A percentile compares a stretch with the other conserved stretches of the same genome.
Conservation (phyloP, 2,329 filamentous ascomycete genomes). For the Stylonectria norvegica region DNA sequence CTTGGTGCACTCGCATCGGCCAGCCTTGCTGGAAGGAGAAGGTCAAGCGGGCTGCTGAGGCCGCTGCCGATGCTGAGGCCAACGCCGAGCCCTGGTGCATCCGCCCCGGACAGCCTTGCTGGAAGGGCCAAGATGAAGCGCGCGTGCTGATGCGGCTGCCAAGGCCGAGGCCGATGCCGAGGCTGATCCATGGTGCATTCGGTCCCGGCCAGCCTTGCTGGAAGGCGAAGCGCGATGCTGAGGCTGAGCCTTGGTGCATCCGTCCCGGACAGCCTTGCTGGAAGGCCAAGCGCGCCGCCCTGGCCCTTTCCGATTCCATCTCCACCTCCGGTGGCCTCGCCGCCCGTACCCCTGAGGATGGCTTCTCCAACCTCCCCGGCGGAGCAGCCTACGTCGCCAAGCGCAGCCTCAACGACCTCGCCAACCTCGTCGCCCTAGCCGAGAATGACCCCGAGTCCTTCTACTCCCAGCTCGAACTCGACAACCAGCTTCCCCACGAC, state of each 20-base stretch:
- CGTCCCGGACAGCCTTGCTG: slow-evolving; percentile 40
- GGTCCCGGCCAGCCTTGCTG: slow-evolving; percentile 15
- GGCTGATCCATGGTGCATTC: slow-evolving; percentile 33
- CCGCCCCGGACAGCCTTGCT: slow-evolving; percentile 4
- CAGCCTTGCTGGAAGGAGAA: slow-evolving; percentile 35
- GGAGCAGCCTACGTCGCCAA: slow-evolving; percentile 37
- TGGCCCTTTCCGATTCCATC: slow-evolving; percentile 33
- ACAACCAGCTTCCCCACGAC: slow-evolving; percentile 18
- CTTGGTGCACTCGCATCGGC: slow-evolving; percentile 35
- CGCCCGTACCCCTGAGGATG: slow-evolving; percentile 26
- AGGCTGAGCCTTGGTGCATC: slow-evolving; percentile 34
- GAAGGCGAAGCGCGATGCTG: slow-evolving; percentile 18
- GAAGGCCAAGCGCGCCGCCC: slow-evolving; percentile 40
- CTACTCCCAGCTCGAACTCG: slow-evolving; percentile 32
- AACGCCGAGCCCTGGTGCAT: slow-evolving; percentile 9
- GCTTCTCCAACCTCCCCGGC: slow-evolving; percentile 33
- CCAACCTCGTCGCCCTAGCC: slow-evolving; percentile 33
- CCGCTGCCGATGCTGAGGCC: no score
- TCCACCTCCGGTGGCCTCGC: slow-evolving; percentile 21
- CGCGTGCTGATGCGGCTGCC: no score
- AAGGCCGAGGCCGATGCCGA: slow-evolving; percentile 23
- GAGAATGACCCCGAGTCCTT: slow-evolving; percentile 29
- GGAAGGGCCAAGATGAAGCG: no score
- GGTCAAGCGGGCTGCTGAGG: slow-evolving; percentile 37
- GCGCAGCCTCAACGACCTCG: slow-evolving; percentile 38